Evolutionary conservation across 371 early-diverging fungal genomes (phyloP), one percentile per base, ranked within the genome.

Genomic region (Mortierella sp.): DNA sequence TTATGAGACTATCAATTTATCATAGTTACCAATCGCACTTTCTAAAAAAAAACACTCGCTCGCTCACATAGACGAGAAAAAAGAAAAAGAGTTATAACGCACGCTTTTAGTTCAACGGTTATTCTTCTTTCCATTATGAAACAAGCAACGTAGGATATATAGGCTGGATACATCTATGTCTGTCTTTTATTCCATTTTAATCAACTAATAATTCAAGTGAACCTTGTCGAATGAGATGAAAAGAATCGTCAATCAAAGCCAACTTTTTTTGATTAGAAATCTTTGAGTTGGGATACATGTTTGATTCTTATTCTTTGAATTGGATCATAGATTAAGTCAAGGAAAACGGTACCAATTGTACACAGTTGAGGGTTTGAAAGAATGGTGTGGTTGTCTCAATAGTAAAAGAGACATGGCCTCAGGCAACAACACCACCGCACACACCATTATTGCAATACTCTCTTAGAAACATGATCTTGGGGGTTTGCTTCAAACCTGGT

Each of bases 201-300:
- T 19, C 15, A 45, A 17, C 4, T 45, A 45, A 54, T 54, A 57
- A 57, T 57, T 57, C 57, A 9, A n/a, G 34, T 57, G 57, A 57
- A 57, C 57, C 57, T 34, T 34, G n/a, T 57, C 57, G 35, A 57
- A 57, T 57, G 34, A 32, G 57, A 55, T 13, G 5, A 28, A 34
- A 32, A 31, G 34, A 54, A 28, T 23, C 17, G 17, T 28, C 26
- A 54, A 54, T 13, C 26, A 28, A 13, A 54, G 12, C 22, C 29
- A 28, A 54, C 51, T 51, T 51, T 22, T 26, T 51, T 51, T 51
- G 0, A 7, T 26, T 51, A n/a, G n/a, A n/a, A n/a, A n/a, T n/a
- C n/a, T n/a, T n/a, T n/a, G n/a, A n/a, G n/a, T n/a, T n/a, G n/a
- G n/a, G n/a, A n/a, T 35, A 35, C 35, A 35, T 35, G 35, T 53